Base-by-base conservation (phyloP, 108 stramenopile genomes). In the Ochromonas danica region DNA sequence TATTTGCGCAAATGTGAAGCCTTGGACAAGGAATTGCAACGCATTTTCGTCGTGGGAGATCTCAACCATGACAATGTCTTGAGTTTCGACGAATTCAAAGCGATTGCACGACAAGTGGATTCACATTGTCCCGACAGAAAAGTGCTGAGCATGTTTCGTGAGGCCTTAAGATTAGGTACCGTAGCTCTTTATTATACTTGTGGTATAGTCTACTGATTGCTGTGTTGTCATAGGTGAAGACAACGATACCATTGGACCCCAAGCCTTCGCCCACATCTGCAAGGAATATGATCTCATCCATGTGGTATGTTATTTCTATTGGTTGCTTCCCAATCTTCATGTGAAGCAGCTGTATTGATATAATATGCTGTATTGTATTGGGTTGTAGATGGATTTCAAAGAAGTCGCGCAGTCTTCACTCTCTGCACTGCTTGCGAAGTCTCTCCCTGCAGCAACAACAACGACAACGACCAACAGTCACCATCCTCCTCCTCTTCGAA, bases 51-150 rank as follows among this genome's bases (percentile, higher is more conserved):
- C 30, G 84, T 85, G 51, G 86, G 86, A 14, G 86, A 87, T 27
- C 84, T 85, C 36, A 87, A 87, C 41, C 79, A 79, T 1, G 86
- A 87, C 39, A 84, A 84, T 1, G 86, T 87, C 2, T 79, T 87
- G 62, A 62, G 40, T 77, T 87, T 83, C 42, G 82, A 87, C 17
- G 86, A 87, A 71, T 84, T 86, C 61, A 14, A 22, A 10, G 40
- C 10, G 40, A 57, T 57, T 22, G 51, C 22, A 10, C 51, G 10
- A 10, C 51, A 22, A 10, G 51, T 57, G 17, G 80, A 82, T 70
- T 39, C 40, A 38, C 80, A 39, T 6, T 84, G 84, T 1, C 84
- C 84, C 22, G 62, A 85, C 28, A 65, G 86, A 3, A 79, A 84
- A 0, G 75, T 85, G 25, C 43, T 85, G 62, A 71, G 83, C 22